These are phyloP conservation scores for Polygonum maritimum DNA, from an alignment of 148 eudicot genomes.

Conservation along the genomic window DNA sequence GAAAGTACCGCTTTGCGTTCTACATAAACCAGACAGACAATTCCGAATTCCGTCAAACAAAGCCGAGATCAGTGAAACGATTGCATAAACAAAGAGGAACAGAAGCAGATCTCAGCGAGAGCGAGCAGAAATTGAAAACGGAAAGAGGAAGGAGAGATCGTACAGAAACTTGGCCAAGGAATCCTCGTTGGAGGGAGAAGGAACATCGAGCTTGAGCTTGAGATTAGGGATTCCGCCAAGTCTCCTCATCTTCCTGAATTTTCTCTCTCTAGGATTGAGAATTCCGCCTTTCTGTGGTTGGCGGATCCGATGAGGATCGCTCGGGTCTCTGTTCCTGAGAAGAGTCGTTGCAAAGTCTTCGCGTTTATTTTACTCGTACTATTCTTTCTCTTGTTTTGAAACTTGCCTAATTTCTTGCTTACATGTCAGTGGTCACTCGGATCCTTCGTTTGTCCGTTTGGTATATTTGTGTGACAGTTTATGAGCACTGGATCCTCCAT, in stretches of 20 bases:
- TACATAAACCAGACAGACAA: conserved; percentile 3
- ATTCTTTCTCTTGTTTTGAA: background rate
- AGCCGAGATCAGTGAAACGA: background rate
- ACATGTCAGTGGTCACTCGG: too few species aligned
- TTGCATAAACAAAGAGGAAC: conserved; percentile 1
- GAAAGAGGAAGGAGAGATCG: background rate
- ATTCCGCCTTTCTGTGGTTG: background rate
- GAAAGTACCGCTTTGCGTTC: conserved; percentile 86
- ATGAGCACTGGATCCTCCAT: too few species aligned
- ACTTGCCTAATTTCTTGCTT: background rate
- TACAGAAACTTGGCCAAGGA: conserved; percentile 70
- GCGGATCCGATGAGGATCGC: conserved; percentile 1
- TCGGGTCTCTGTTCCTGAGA: background rate
- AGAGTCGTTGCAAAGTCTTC: conserved; percentile 11
- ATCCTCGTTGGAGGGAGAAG: conserved; percentile 60
- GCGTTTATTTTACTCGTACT: background rate
- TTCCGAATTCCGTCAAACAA: background rate
- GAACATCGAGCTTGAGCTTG: conserved; percentile 58
- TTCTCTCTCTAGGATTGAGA: background rate
- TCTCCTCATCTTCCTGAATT: conserved; percentile 32
- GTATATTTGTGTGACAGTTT: too few species aligned
- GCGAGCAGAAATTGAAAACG: background rate
- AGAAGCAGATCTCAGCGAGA: background rate
- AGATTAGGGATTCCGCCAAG: conserved; percentile 29
- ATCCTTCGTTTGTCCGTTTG: too few species aligned